Base-by-base conservation (phyloP, 106 monocot genomes). In the Allium fistulosum region DNA sequence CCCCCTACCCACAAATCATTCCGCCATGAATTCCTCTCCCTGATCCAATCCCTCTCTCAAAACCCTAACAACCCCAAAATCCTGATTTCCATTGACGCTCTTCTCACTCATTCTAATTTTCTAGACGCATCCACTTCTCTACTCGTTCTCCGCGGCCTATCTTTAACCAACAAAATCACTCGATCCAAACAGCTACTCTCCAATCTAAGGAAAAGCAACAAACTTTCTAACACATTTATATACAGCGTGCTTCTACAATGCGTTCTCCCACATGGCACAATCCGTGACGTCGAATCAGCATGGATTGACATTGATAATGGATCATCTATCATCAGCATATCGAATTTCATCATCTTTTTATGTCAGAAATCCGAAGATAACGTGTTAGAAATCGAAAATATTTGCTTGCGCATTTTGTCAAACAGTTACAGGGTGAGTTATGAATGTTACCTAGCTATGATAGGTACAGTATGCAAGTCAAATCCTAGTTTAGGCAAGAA, bases 231-330 rank as follows among this genome's bases (percentile, higher is more conserved):
- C 14, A 10, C 37, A 12, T 81, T 77, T 65, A 59, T 74, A 57
- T 81, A 73, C 65, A 77, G 69, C 77, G 11, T 58, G 45, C 65
- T 77, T 52, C 55, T 77, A 52, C 81, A 81, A 15, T 82, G 77
- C 82, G 59, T 73, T 4, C 22, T 82, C 27, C 74, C 52, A 1
- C 15, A 27, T 10, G 55, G 49, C 60, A 65, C 67, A 0, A 61
- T 74, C 45, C 65, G 61, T 8, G 77, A 82, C 28, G 77, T 70
- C 10, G 77, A 77, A 13, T 13, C 57, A 22, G 63, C 61, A 0
- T 81, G 77, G 77, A 14, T 16, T 26, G 76, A 77, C 3, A 10
- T 77, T 14, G n/a, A 37, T 11, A 51, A 18, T 26, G 37, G 10
- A 5, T 1, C 26, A 3, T 37, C 37, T 37, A 37, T 37, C 12